Percentiles rank a stretch among this genome's conserved stretches.
These are phyloP conservation scores for Lachnellula subtilissima DNA, from an alignment of 2,329 filamentous ascomycete species.

Conservation along the genomic window DNA sequence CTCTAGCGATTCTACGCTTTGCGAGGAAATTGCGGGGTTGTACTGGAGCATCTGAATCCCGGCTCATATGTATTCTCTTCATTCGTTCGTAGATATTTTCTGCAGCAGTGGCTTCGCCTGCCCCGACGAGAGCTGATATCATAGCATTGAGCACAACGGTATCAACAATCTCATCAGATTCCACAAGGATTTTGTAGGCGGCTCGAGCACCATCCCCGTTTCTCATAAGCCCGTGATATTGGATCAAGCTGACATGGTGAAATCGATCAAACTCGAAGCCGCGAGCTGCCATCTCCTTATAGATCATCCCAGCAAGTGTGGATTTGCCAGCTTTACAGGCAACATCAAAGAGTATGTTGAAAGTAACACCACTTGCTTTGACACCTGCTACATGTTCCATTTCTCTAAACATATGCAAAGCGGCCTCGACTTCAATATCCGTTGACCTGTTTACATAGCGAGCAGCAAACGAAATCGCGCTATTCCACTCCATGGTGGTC, in stretches of 20 bases:
- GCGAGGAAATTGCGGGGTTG: conserved; percentile 34
- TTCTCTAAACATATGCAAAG: conserved; percentile 76
- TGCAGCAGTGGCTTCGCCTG: conserved; percentile 71
- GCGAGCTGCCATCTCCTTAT: conserved; percentile 72
- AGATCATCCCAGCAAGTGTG: conserved; percentile 75
- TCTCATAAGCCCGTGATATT: conserved; percentile 71
- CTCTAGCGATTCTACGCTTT: conserved; percentile 41
- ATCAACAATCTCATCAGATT: conserved; percentile 81
- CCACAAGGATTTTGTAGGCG: conserved; percentile 79
- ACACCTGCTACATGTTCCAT: conserved; percentile 75
- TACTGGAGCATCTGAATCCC: conserved; percentile 19
- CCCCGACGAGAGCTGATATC: conserved; percentile 70
- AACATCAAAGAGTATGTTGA: conserved; percentile 88
- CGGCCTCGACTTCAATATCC: conserved; percentile 57
- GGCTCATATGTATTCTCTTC: conserved; percentile 46
- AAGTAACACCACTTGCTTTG: conserved; percentile 69
- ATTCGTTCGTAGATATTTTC: conserved; percentile 80
- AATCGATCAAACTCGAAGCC: conserved; percentile 68
- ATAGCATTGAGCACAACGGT: conserved; percentile 82
- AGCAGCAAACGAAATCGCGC: conserved; percentile 73
- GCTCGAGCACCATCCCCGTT: conserved; percentile 70
- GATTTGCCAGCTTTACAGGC: conserved; percentile 84
- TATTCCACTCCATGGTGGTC: conserved; percentile 70
- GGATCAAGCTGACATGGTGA: conserved; percentile 76
- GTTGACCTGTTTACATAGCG: conserved; percentile 60